Base-by-base conservation (phyloP, 140 eudicot species). In the Erigeron philadelphicus region DNA sequence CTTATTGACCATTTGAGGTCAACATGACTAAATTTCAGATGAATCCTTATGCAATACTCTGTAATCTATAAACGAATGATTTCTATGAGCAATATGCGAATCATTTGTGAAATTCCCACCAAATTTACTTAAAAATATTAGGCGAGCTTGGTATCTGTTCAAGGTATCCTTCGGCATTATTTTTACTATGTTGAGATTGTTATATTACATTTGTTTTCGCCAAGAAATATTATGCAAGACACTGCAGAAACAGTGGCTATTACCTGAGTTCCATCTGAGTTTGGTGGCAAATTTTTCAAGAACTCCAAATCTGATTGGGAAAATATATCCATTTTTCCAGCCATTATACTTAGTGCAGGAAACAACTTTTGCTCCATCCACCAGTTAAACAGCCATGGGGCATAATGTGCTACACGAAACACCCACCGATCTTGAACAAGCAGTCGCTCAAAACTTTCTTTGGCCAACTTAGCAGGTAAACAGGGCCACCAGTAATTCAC, bases 401-500 rank as follows among this genome's bases (percentile, higher is more conserved):
- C 82, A 23, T 89, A 76, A 72, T 42, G 87, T 54, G 96, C 95
- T 8, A 89, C 78, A 16, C 82, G 78, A 74, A 89, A 84, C 13
- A 83, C 60, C 95, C 88, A 60, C 61, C 74, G 84, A 61, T 86
- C 85, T 72, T 77, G 84, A 63, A 68, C 74, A 69, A 76, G 84
- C 19, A 67, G 70, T 55, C 0, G 79, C 70, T 71, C 68, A 18
- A 89, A 78, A 46, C 78, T 61, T 72, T 78, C 76, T 61, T 77
- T 75, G 16, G 87, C 72, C 75, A 84, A 17, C 31, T 71, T 48
- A 57, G 83, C 61, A 66, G 96, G 90, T 53, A 86, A 66, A 63
- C 84, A 73, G 41, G 80, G 83, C 96, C 95, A 89, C 96, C 96
- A 86, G 72, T 80, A 89, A 69, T 80, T 54, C 47, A 86, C 95